Conservation (phyloP, 2,329 filamentous ascomycete species). For the Raffaelea ambrosiae region DNA sequence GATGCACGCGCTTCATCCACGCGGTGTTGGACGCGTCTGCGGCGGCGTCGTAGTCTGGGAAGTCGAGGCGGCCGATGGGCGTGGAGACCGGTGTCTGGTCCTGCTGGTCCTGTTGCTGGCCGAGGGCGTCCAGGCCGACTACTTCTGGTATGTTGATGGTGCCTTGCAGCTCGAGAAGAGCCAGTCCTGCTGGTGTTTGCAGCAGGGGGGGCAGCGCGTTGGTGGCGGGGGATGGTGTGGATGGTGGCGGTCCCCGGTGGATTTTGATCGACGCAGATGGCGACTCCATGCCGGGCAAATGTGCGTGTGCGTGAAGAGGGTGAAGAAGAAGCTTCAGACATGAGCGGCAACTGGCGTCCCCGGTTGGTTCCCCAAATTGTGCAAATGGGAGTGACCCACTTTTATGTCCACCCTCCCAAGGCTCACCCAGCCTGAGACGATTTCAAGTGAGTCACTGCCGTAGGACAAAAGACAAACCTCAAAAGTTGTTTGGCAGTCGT, state of each 20-base stretch:
- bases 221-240: slow-evolving; percentile 13
- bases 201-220: slow-evolving; percentile 70
- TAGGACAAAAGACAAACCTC: too few relatives aligned
- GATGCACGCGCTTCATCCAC: slow-evolving; percentile 86
- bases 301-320: too few relatives aligned
- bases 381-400: too few relatives aligned
- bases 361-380: too few relatives aligned
- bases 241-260: slow-evolving; percentile 23
- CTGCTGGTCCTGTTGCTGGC: too few relatives aligned
- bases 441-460: too few relatives aligned
- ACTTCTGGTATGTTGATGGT: slow-evolving; percentile 56
- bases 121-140: slow-evolving; percentile 15
- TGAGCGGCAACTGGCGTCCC: too few relatives aligned
- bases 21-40: slow-evolving; percentile 39
- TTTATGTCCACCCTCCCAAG: too few relatives aligned
- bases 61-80: slow-evolving; percentile 32
- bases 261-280: slow-evolving; percentile 22
- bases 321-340: too few relatives aligned
- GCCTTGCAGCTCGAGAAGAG: slow-evolving; percentile 87
- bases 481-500: too few relatives aligned
- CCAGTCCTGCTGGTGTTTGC: slow-evolving; percentile 81
- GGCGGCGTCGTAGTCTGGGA: slow-evolving; percentile 50
- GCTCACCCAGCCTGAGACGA: too few relatives aligned
- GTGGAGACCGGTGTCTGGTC: slow-evolving; percentile 16
- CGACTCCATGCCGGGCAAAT: neutral